Evolutionary conservation across 805 yeast genomes (phyloP).

Genomic region (Myxozyma lipomycoides): DNA sequence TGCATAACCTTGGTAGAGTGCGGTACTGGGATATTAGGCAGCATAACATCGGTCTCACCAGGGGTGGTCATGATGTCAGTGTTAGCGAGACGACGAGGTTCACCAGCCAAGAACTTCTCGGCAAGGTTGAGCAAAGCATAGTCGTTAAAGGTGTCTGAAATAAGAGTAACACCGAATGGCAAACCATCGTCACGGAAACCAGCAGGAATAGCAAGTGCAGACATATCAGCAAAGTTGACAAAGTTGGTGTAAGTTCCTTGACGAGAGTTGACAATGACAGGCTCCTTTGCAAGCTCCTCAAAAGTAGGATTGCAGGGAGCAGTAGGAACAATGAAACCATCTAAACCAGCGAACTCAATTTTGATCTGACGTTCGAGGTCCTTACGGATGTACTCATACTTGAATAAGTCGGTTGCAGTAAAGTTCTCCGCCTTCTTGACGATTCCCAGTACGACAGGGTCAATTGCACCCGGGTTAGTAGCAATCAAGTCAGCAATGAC

Average conservation of each 20-base stretch:
- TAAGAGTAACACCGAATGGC: slow-evolving; percentile 85
- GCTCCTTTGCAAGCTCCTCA: slow-evolving; percentile 67
- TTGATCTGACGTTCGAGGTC: slow-evolving; percentile 65
- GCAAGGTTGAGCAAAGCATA: slow-evolving; percentile 86
- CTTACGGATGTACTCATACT: slow-evolving; percentile 81
- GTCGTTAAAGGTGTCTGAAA: slow-evolving; percentile 80
- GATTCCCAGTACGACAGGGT: slow-evolving; percentile 76
- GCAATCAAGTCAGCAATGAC: slow-evolving; percentile 70
- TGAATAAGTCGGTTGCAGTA: slow-evolving; percentile 79
- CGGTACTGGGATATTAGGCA: slow-evolving; percentile 47
- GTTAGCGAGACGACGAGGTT: slow-evolving; percentile 57
- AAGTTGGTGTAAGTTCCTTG: slow-evolving; percentile 99
- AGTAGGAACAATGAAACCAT: slow-evolving; percentile 84
- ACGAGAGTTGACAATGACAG: slow-evolving; percentile 73
- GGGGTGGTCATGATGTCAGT: slow-evolving; percentile 40
- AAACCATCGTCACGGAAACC: slow-evolving; percentile 85
- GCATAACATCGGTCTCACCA: slow-evolving; percentile 42
- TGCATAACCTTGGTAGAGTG: slow-evolving; percentile 51
- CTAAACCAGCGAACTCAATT: slow-evolving; percentile 54
- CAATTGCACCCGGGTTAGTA: slow-evolving; percentile 70
- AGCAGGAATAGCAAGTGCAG: slow-evolving; percentile 87
- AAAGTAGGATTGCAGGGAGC: slow-evolving; percentile 89
- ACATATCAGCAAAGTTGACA: slow-evolving; percentile 87
- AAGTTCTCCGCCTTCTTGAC: slow-evolving; percentile 73
- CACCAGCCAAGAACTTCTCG: slow-evolving; percentile 51